Base-by-base conservation (phyloP, 257 asterid genomes). In the Przewalskia tangutica region DNA sequence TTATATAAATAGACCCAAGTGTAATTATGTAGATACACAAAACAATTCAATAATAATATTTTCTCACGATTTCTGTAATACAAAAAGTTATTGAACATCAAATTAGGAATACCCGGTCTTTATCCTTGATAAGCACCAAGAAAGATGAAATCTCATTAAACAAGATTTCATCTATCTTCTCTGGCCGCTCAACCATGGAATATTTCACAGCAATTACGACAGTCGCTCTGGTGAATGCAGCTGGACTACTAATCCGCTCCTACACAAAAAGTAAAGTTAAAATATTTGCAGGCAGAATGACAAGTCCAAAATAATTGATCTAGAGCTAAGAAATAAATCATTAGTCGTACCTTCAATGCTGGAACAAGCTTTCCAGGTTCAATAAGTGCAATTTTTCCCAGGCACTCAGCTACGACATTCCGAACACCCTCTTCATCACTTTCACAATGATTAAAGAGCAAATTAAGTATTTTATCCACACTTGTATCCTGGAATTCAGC, bases 401-500 rank as follows among this genome's bases (percentile, higher is more conserved):
- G 90, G 87, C 99, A 96, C 86, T 94, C 99, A 51, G 99, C 99
- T 42, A 96, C 99, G 82, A 96, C 98, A 90, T 96, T 96, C 84
- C 99, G 97, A 86, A 96, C 97, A 51, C 99, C 99, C 91, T 96
- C 99, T 87, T 96, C 99, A 59, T 96, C 99, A 82, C 99, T 96
- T 91, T 96, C 99, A 83, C 98, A 94, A 85, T 96, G 99, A 90
- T 93, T 96, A 84, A 96, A 96, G 54, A 96, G 95, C 89, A 96
- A 88, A 83, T 85, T 89, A 63, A 97, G 92, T 84, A 96, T 96
- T 91, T 94, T 96, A 84, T 89, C 95, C 66, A 96, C 99, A 84
- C 97, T 96, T 42, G 97, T 91, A 86, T 93, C 92, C 84, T 96
- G 98, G 86, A 96, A 96, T 83, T 96, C 98, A 12, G 98, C 97